Evolutionary conservation across 192 early-diverging fungal genomes (phyloP).

Genomic region (Coemansia sp.): DNA sequence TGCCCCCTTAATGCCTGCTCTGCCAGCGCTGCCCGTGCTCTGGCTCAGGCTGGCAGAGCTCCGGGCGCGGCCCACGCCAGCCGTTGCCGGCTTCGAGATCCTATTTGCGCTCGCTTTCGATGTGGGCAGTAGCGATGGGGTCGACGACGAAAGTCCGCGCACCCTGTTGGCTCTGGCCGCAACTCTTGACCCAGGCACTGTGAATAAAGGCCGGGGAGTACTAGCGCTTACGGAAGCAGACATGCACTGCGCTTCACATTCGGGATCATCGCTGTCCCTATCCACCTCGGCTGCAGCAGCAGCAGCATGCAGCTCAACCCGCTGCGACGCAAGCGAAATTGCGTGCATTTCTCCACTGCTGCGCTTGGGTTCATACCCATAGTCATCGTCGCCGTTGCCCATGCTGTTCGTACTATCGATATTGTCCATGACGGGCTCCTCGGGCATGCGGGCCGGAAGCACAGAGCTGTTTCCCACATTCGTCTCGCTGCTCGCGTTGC

Average conservation of each 20-base stretch:
- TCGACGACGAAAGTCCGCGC: background rate
- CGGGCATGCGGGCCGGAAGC: background rate
- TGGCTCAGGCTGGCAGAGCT: background rate
- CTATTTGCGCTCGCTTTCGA: background rate
- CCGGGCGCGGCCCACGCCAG: background rate
- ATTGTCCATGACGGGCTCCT: background rate
- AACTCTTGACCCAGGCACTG: background rate
- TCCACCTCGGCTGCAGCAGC: background rate
- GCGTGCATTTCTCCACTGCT: background rate
- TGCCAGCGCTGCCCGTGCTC: too few species aligned
- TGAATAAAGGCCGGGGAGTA: background rate
- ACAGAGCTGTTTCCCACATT: constrained; percentile 6
- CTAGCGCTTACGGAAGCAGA: constrained; percentile 5
- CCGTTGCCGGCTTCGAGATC: background rate
- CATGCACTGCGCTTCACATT: background rate
- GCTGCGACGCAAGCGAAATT: constrained; percentile 9
- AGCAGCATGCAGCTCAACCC: constrained; percentile 16
- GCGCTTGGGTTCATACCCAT: too few species aligned
- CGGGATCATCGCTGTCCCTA: background rate
- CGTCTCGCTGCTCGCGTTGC: background rate
- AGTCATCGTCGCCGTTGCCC: background rate
- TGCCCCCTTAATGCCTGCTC: background rate
- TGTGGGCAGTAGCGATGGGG: background rate
- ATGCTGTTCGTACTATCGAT: background rate
- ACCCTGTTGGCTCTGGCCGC: background rate